Conservation (phyloP, 2,329 filamentous ascomycete species). For the Colletotrichum sp. region DNA sequence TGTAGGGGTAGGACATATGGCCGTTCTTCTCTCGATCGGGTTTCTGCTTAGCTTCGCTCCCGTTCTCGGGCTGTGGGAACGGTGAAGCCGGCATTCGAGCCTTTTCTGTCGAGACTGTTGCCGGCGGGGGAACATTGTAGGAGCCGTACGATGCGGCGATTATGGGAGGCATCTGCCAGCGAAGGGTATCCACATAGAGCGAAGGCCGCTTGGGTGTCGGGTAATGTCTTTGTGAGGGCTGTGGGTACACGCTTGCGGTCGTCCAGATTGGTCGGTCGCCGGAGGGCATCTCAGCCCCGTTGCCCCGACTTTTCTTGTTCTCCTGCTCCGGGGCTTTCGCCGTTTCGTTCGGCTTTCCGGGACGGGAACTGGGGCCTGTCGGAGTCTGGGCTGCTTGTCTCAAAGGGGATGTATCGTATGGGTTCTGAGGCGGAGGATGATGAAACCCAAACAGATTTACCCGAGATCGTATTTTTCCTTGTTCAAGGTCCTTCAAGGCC, state of each 20-base stretch:
- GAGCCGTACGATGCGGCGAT: not conserved
- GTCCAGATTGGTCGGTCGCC: too few relatives aligned
- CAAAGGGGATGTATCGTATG: not conserved
- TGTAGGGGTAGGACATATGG: not conserved
- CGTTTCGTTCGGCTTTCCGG: too few relatives aligned
- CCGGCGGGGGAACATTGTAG: not conserved
- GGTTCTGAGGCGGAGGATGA: not conserved
- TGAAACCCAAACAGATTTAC: accelerated
- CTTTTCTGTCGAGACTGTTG: not conserved
- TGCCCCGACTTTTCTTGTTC: too few relatives aligned
- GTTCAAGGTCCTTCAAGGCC: not conserved
- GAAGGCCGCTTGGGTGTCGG: too few relatives aligned
- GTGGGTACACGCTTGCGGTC: too few relatives aligned
- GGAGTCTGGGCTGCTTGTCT: not conserved
- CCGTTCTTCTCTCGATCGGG: not conserved
- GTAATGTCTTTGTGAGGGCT: too few relatives aligned
- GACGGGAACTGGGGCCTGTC: not conserved
- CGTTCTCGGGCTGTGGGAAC: not conserved
- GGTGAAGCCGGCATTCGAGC: not conserved
- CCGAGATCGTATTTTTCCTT: too few relatives aligned
- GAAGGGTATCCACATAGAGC: too few relatives aligned
- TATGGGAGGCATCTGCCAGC: too few relatives aligned
- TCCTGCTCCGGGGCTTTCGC: too few relatives aligned
- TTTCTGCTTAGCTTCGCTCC: not conserved
- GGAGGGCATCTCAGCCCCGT: too few relatives aligned